Evolutionary conservation across 345 rosid genomes (phyloP).

Genomic region (Populus deltoides): DNA sequence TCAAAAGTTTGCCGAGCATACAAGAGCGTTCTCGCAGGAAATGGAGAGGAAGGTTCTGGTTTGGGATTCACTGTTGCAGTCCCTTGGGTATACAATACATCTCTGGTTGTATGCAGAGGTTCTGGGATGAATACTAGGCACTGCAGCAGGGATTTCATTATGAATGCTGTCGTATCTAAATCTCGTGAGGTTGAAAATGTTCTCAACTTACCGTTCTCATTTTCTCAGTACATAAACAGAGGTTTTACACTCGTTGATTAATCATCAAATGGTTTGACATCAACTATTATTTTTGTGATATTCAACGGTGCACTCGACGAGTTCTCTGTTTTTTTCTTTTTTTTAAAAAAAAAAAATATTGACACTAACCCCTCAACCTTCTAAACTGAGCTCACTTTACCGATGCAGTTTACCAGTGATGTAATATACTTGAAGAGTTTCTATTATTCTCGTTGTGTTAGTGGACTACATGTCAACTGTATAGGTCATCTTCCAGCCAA

Average conservation of each 20-base stretch:
- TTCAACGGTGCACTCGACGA: too few species aligned
- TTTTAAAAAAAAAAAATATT: accelerated
- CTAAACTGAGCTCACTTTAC: too few species aligned
- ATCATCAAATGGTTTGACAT: not conserved
- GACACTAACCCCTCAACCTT: too few species aligned
- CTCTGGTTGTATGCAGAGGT: slow-evolving; percentile 75
- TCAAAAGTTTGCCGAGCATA: slow-evolving; percentile 58
- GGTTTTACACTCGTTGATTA: slow-evolving; percentile 44
- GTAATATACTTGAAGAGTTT: too few species aligned
- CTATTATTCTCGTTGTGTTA: too few species aligned
- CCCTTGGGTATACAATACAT: slow-evolving; percentile 75
- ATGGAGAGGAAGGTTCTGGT: slow-evolving; percentile 31
- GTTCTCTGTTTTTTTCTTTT: too few species aligned
- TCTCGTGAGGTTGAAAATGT: slow-evolving; percentile 49
- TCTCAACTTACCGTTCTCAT: slow-evolving; percentile 64
- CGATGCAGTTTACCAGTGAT: too few species aligned
- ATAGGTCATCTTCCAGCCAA: too few species aligned
- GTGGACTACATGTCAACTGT: too few species aligned
- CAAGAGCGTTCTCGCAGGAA: slow-evolving; percentile 44
- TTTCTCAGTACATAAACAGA: slow-evolving; percentile 58
- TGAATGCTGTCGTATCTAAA: slow-evolving; percentile 43
- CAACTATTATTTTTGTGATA: too few species aligned
- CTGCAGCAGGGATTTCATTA: slow-evolving; percentile 28
- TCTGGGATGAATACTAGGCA: slow-evolving; percentile 21
- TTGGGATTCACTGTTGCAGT: slow-evolving; percentile 55